phyloP scores from a whole-genome alignment of 768 basidiomycete genomes.

The Antrodiella citrinella region DNA sequence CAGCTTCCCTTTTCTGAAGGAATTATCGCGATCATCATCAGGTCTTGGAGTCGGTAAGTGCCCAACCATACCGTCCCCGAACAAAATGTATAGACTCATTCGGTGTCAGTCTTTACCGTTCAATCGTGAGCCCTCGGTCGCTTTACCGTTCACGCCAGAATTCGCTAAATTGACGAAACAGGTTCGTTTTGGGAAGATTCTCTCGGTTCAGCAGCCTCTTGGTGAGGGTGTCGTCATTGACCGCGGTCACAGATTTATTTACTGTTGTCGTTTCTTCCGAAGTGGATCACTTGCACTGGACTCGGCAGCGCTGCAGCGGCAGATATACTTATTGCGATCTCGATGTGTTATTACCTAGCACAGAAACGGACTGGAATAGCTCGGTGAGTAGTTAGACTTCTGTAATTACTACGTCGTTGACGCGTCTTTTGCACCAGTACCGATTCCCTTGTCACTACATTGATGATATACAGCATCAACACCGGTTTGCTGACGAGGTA shows the following conservation, averaged over 20 bases:
- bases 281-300: conserved; percentile 44
- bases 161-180: too few relatives aligned
- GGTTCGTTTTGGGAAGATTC: conserved; percentile 29
- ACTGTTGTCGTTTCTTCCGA: too few relatives aligned
- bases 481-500: conserved; percentile 12
- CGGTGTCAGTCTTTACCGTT: not conserved
- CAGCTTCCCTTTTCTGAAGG: not conserved
- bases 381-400: conserved; percentile 20
- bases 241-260: too few relatives aligned
- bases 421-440: conserved; percentile 1
- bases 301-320: conserved; percentile 38
- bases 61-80: not conserved
- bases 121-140: not conserved
- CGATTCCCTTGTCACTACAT: conserved; percentile 8
- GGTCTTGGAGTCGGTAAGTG: conserved; percentile 16
- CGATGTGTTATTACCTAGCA: conserved; percentile 42
- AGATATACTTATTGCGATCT: conserved; percentile 39
- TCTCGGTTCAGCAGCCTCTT: conserved; percentile 25
- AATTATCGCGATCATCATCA: not conserved
- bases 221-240: too few relatives aligned
- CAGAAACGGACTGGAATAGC: conserved; percentile 40
- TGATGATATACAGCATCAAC: conserved; percentile 14
- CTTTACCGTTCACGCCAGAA: too few relatives aligned
- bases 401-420: not conserved
- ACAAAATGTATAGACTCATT: not conserved